These are phyloP conservation scores for Phytophthora idaei DNA, from an alignment of 352 stramenopile species.

Conservation along the genomic window DNA sequence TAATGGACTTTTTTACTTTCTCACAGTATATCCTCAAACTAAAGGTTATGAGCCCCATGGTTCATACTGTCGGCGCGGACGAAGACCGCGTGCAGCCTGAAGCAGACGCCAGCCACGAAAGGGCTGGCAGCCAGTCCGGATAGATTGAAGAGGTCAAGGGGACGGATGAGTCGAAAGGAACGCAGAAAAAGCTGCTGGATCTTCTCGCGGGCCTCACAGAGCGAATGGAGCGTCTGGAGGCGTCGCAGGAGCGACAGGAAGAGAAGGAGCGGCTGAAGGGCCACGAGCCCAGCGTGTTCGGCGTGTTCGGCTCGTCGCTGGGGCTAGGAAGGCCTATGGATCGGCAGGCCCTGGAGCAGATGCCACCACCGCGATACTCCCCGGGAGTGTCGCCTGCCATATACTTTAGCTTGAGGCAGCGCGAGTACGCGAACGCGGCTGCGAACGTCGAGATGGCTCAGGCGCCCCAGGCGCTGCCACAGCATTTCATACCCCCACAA, in stretches of 20 bases:
- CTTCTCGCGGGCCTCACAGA: constrained; percentile 1
- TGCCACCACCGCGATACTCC: background rate
- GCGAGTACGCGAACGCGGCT: background rate
- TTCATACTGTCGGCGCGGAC: background rate
- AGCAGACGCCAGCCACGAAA: background rate
- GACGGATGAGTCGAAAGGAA: background rate
- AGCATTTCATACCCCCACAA: background rate
- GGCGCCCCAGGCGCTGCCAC: background rate
- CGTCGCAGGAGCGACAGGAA: constrained; percentile 1
- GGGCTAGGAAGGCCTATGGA: background rate
- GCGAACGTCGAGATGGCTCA: constrained; percentile 2
- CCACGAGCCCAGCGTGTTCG: background rate
- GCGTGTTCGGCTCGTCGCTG: background rate
- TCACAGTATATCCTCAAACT: background rate
- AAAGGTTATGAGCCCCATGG: background rate
- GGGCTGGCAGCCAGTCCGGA: background rate
- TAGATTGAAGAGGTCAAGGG: background rate
- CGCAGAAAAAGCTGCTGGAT: background rate
- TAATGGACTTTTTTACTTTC: background rate
- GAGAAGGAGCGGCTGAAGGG: background rate
- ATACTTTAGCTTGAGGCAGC: background rate
- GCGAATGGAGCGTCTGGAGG: background rate
- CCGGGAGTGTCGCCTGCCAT: background rate
- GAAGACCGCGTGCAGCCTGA: background rate
- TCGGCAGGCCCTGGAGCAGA: background rate